phyloP scores from a whole-genome alignment of 2,329 filamentous ascomycete species.

The Tolypocladium amazonense region DNA sequence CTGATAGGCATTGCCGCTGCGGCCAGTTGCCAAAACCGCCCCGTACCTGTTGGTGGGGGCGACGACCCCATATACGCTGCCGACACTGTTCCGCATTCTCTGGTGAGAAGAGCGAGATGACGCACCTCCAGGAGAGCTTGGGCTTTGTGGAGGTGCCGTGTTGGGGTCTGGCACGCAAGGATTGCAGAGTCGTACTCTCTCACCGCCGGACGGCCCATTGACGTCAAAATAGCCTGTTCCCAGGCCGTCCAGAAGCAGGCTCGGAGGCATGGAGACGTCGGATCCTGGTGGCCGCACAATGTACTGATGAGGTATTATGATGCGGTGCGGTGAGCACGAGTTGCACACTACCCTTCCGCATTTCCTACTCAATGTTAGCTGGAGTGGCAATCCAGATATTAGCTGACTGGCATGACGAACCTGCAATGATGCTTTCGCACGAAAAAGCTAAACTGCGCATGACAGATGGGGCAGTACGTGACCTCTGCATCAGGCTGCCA shows the following conservation, averaged over 20 bases:
- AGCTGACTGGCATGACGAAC: constrained; percentile 27
- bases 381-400: neutral
- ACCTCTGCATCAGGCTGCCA: constrained; percentile 90
- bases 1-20: constrained; percentile 23
- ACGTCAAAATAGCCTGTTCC: constrained; percentile 29
- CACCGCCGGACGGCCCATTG: constrained; percentile 39
- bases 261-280: constrained; percentile 25
- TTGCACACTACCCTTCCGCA: constrained; percentile 89
- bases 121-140: constrained; percentile 18
- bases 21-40: constrained; percentile 22
- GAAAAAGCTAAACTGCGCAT: constrained; percentile 69
- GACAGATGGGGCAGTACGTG: constrained; percentile 75
- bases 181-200: constrained; percentile 49
- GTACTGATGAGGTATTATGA: constrained; percentile 87
- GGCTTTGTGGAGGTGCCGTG: constrained; percentile 40
- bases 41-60: constrained; percentile 21
- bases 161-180: constrained; percentile 54
- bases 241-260: constrained; percentile 26
- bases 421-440: constrained; percentile 90
- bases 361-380: constrained; percentile 45
- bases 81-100: constrained; percentile 34
- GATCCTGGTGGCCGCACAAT: constrained; percentile 67
- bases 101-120: constrained; percentile 27
- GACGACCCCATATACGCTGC: constrained; percentile 18
- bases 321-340: constrained; percentile 83